Conservation (phyloP, 2,329 filamentous ascomycete genomes). For the Cladobotryum protrusum region DNA sequence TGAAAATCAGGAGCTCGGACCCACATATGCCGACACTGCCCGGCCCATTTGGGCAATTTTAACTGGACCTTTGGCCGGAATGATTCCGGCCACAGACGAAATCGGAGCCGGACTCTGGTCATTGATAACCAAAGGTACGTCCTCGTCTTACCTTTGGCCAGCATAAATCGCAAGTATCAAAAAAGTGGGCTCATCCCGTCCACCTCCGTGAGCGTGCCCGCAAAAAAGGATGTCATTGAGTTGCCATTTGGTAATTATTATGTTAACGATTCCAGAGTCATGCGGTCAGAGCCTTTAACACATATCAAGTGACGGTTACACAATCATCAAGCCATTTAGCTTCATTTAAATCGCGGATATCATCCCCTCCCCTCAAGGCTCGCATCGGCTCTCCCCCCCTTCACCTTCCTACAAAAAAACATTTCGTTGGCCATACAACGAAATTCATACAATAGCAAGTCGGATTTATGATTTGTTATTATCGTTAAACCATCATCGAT, state of each 20-base stretch:
- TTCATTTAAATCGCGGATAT: no score
- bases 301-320: no score
- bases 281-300: no score
- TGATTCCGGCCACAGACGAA: conserved; percentile 27
- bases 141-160: not conserved
- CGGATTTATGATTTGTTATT: no score
- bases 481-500: not conserved
- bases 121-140: conserved; percentile 1
- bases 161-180: conserved; percentile 1
- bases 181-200: conserved; percentile 6
- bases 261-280: no score
- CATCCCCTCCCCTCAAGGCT: no score
- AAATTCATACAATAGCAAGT: no score
- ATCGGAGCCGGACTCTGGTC: conserved; percentile 19
- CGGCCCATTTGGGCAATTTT: conserved; percentile 16
- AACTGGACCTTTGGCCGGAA: conserved; percentile 27
- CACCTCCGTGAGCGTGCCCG: not conserved
- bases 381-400: no score
- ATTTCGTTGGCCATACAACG: no score
- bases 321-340: no score
- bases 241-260: no score
- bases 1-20: not conserved
- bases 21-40: conserved; percentile 18
- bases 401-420: no score
- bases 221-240: not conserved